Evolutionary conservation across 192 early-diverging fungal genomes (phyloP).

Genomic region (Coemansia sp.): DNA sequence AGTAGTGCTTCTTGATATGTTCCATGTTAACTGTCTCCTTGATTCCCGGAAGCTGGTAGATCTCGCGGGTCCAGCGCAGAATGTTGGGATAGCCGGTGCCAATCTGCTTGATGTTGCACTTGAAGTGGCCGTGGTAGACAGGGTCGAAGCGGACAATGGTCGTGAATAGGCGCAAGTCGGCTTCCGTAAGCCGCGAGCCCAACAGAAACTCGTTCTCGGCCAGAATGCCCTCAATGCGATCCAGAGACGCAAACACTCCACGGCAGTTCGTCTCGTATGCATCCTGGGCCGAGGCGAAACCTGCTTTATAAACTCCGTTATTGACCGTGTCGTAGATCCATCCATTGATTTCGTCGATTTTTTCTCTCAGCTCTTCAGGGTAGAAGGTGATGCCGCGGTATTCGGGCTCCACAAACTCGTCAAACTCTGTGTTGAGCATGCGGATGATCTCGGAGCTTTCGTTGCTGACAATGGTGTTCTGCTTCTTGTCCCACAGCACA

Average conservation of each 20-base stretch:
- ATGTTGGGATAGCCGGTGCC: constrained; percentile 84
- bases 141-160: constrained; percentile 96
- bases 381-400: constrained; percentile 74
- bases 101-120: constrained; percentile 87
- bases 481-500: constrained; percentile 95
- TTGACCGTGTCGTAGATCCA: constrained; percentile 96
- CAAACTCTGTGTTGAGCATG: constrained; percentile 88
- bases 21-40: constrained; percentile 87
- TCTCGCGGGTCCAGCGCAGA: constrained; percentile 73
- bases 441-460: constrained; percentile 95
- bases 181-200: constrained; percentile 81
- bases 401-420: constrained; percentile 63
- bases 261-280: constrained; percentile 78
- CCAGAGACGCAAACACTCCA: constrained; percentile 74
- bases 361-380: constrained; percentile 65
- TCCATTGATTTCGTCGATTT: constrained; percentile 85
- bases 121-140: constrained; percentile 93
- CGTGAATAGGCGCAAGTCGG: constrained; percentile 91
- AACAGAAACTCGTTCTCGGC: constrained; percentile 71
- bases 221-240: constrained; percentile 80
- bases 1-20: constrained; percentile 97
- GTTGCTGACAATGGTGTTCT: constrained; percentile 91
- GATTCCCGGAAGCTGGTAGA: constrained; percentile 81
- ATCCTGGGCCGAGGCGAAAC: constrained; percentile 84
- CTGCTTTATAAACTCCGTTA: constrained; percentile 94